Conservation (phyloP, 78 protist species). For the Cyanophora paradoxa region DNA sequence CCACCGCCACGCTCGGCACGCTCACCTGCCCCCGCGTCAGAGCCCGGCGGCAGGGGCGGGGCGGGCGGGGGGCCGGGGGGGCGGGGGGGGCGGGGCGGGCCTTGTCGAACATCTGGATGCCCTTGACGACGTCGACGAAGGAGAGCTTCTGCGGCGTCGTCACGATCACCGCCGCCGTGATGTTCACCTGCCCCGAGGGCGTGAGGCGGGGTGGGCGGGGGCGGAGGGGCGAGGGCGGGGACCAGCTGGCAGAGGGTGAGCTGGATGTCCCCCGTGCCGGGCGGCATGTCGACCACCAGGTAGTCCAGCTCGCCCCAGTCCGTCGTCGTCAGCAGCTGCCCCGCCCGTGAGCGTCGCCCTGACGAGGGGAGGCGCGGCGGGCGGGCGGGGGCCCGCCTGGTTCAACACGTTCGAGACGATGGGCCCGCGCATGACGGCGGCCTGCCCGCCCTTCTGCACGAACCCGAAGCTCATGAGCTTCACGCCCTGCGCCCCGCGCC, state of each 20-base stretch:
- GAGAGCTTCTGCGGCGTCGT: constrained; percentile 57
- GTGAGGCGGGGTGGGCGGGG: background rate
- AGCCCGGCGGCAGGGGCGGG: background rate
- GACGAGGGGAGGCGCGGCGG: background rate
- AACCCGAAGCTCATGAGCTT: background rate
- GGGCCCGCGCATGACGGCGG: constrained; percentile 31
- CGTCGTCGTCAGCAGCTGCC: constrained; percentile 46
- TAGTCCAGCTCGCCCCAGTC: constrained; percentile 85
- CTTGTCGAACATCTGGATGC: constrained; percentile 48
- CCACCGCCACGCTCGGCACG: constrained; percentile 28
- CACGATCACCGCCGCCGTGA: constrained; percentile 41
- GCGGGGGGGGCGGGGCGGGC: background rate
- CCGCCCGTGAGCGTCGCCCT: background rate
- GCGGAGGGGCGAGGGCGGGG: background rate
- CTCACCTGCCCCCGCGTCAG: no score
- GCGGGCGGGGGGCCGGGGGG: background rate
- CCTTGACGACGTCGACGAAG: constrained; percentile 45
- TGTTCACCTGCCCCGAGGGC: background rate
- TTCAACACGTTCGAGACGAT: background rate
- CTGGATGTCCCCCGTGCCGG: constrained; percentile 96
- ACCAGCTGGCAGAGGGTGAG: constrained; percentile 83
- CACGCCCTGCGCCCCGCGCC: constrained; percentile 3
- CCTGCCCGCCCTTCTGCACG: no score
- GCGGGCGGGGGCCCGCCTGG: background rate
- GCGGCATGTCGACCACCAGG: constrained; percentile 93